Percentiles rank a stretch among this genome's conserved stretches.
Evolutionary conservation across 2,329 filamentous ascomycete species (phyloP).

Genomic region (Stagonosporopsis rhizophila): DNA sequence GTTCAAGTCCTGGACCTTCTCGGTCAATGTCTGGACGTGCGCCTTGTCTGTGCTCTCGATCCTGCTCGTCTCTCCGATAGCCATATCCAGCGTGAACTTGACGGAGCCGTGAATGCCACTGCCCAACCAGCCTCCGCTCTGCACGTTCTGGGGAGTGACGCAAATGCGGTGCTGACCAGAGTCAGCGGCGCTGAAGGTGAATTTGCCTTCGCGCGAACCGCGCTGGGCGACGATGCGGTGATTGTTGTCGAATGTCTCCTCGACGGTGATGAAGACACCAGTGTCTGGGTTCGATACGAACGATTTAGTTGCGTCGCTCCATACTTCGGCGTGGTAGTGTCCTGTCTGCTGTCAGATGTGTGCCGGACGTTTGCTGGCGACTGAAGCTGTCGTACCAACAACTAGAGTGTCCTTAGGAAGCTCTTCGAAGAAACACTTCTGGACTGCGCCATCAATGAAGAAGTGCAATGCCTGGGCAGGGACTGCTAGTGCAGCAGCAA

Average conservation of each 20-base stretch:
- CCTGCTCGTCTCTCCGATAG: conserved; percentile 91
- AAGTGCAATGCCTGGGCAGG: conserved; percentile 89
- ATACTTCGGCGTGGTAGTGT: conserved; percentile 87
- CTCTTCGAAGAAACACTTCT: conserved; percentile 98
- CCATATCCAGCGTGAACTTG: conserved; percentile 85
- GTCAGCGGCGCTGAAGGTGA: conserved; percentile 95
- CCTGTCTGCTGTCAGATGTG: conserved; percentile 55
- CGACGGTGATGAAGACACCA: conserved; percentile 88
- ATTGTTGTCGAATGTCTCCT: conserved; percentile 97
- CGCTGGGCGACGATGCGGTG: conserved; percentile 93
- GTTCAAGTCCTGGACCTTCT: conserved; percentile 89
- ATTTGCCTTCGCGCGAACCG: conserved; percentile 77
- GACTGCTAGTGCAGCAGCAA: conserved; percentile 66
- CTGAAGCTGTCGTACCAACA: conserved; percentile 66
- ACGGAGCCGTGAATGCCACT: conserved; percentile 75
- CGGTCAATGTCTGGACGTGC: conserved; percentile 88
- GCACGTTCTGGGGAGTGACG: conserved; percentile 83
- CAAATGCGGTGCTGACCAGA: conserved; percentile 96
- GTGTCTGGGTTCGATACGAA: conserved; percentile 79
- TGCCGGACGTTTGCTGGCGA: not conserved
- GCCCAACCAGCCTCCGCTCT: conserved; percentile 75
- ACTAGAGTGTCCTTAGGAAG: conserved; percentile 96
- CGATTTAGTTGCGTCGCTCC: conserved; percentile 70
- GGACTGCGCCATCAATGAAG: conserved; percentile 83
- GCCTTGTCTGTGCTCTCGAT: conserved; percentile 93